Base-by-base conservation (phyloP, 2,329 filamentous ascomycete genomes). In the Colletotrichum sp. region DNA sequence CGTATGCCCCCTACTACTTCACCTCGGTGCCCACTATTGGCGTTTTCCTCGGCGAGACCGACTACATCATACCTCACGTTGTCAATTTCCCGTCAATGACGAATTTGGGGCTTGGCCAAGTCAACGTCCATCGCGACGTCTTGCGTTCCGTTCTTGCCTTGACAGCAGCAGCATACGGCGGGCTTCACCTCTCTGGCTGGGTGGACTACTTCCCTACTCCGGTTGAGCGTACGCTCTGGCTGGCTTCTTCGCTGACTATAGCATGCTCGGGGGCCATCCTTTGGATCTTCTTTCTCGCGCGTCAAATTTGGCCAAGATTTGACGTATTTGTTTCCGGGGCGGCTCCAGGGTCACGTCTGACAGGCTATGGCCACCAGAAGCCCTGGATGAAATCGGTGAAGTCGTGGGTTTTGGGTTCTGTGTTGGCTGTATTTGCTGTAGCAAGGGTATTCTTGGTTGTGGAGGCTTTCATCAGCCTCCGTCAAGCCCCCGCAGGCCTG, bases 121-220 rank as follows among this genome's bases (percentile, higher is more conserved):
- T 76, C 63, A 76, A 76, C 25, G 57, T 76, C 15, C 73, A 76
- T 29, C 73, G 72, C 32, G 75, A 77, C 19, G 67, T 64, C 12
- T 72, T 77, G 39, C 75, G 75, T 22, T 71, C 72, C 15, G 64
- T 75, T 8, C 39, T 75, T 29, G 75, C 72, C 11, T 32, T 77
- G 36, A 75, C 72, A 9, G 72, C 71, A 19, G 75, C 75, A 25
- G 72, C 66, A 6, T 77, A 75, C 25, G 75, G 75, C 22, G 72
- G 67, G 16, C 64, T 82, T 5, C 82, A 82, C 61, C 64, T 79
- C 11, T 76, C 78, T 3, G 80, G 78, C 9, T 82, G 80, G 80
- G 79, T 81, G 29, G 78, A 81, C 27, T 75, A 81, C 64, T 83
- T 82, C 64, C 79, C 80, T 1, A 78, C 77, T 15, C 30, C 36